Percentiles rank a stretch among this genome's conserved stretches.
Conservation (phyloP, 164 flowering plant genomes). For the Annona squamosa region DNA sequence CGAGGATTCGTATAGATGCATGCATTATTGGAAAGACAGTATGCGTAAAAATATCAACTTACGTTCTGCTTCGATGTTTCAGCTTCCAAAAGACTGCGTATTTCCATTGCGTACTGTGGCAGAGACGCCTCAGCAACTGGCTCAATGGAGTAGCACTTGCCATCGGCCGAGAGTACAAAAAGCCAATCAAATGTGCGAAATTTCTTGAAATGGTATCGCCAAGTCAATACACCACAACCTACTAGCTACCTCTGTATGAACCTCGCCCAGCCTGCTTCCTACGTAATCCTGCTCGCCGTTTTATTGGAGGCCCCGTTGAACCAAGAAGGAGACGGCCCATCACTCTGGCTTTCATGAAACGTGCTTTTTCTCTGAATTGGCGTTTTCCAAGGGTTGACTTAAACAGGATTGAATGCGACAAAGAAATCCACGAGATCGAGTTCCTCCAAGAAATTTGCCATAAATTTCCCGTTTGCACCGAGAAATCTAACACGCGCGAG, state of each 20-base stretch:
- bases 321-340: slow-evolving; percentile 38
- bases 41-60: slow-evolving; percentile 26
- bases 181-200: not conserved
- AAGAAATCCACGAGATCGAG: not conserved
- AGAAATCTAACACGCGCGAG: not conserved
- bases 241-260: slow-evolving; percentile 75
- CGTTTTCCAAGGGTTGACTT: not conserved
- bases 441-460: slow-evolving; percentile 8
- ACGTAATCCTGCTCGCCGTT: slow-evolving; percentile 61
- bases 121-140: slow-evolving; percentile 55
- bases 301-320: slow-evolving; percentile 59
- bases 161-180: slow-evolving; percentile 27
- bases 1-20: not conserved
- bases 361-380: not conserved
- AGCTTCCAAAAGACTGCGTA: slow-evolving; percentile 93
- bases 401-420: slow-evolving; percentile 1
- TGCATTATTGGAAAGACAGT: not conserved
- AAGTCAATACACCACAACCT: slow-evolving; percentile 8
- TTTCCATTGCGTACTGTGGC: slow-evolving; percentile 57
- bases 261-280: slow-evolving; percentile 85
- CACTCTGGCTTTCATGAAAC: slow-evolving; percentile 4
- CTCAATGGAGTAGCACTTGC: slow-evolving; percentile 36
- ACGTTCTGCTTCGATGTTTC: slow-evolving; percentile 39
- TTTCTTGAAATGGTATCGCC: not conserved
- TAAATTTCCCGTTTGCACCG: slow-evolving; percentile 2